These are phyloP conservation scores for Talaromyces proteolyticus DNA, from an alignment of 495 filamentous ascomycete species.

Conservation along the genomic window DNA sequence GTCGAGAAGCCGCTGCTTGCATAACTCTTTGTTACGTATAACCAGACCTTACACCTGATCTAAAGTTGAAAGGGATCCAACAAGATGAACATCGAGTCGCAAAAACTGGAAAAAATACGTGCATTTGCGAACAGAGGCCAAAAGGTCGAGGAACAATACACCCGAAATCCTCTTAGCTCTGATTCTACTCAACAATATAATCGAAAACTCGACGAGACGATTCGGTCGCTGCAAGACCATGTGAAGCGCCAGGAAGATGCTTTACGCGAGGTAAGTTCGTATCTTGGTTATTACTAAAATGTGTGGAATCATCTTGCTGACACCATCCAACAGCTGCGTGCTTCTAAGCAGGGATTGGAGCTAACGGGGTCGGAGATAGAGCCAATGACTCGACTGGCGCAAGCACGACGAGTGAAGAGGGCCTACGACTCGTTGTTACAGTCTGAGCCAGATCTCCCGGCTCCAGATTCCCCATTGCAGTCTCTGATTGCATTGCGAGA, in stretches of 20 bases:
- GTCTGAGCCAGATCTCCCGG: constrained; percentile 57
- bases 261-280: constrained; percentile 43
- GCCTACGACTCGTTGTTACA: constrained; percentile 59
- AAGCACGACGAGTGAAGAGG: constrained; percentile 51
- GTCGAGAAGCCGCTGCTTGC: no score
- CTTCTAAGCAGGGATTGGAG: constrained; percentile 28
- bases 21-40: no score
- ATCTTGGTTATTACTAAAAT: not conserved
- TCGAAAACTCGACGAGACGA: constrained; percentile 54
- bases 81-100: constrained; percentile 28
- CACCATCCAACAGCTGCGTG: constrained; percentile 31
- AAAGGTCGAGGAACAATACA: constrained; percentile 28
- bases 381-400: constrained; percentile 38
- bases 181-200: constrained; percentile 32
- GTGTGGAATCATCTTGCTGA: constrained; percentile 11
- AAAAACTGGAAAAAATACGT: constrained; percentile 30
- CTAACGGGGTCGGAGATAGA: constrained; percentile 34
- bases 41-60: no score
- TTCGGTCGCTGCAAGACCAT: constrained; percentile 57
- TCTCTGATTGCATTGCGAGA: constrained; percentile 64
- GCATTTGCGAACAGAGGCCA: constrained; percentile 30
- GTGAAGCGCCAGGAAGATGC: constrained; percentile 61
- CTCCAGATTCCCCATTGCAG: constrained; percentile 60
- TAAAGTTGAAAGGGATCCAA: not conserved
- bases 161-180: constrained; percentile 22